Evolutionary conservation across 129 eudicot species (phyloP).

Genomic region (Helianthus tuberosus): DNA sequence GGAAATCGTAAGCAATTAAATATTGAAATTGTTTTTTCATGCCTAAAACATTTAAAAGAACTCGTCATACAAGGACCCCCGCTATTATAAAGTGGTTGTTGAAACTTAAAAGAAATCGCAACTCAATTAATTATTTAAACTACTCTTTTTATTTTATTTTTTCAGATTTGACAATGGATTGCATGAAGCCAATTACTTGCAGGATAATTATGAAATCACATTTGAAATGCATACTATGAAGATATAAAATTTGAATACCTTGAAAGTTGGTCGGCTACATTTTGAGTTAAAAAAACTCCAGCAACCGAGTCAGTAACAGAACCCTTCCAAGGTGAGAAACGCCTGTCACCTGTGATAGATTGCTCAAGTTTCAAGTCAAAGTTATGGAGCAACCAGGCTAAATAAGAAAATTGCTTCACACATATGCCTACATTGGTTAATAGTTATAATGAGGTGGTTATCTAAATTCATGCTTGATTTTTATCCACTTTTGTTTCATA

Average conservation of each 20-base stretch:
- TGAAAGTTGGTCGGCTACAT: slow-evolving; percentile 65
- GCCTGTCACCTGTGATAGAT: slow-evolving; percentile 52
- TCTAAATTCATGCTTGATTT: background rate
- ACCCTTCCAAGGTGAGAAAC: slow-evolving; percentile 76
- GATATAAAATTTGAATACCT: slow-evolving; percentile 46
- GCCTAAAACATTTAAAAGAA: background rate
- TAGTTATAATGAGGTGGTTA: slow-evolving; percentile 8
- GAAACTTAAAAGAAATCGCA: too few relatives aligned
- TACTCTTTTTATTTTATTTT: too few relatives aligned
- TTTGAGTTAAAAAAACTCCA: slow-evolving; percentile 82
- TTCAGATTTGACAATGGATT: background rate
- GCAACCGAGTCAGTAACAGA: slow-evolving; percentile 73
- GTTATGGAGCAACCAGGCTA: background rate
- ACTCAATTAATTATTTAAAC: too few relatives aligned
- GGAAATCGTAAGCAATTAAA: background rate
- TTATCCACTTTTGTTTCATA: too few relatives aligned
- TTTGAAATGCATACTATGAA: background rate
- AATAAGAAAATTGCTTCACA: background rate
- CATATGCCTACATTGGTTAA: slow-evolving; percentile 13
- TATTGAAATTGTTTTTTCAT: background rate
- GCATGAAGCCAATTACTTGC: background rate
- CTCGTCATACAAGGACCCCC: too few relatives aligned
- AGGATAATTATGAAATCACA: slow-evolving; percentile 3
- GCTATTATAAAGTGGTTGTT: too few relatives aligned
- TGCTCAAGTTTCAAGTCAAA: slow-evolving; percentile 10